Conservation (phyloP, 2,329 filamentous ascomycete genomes). For the Graphiopsis chlorocephala region DNA sequence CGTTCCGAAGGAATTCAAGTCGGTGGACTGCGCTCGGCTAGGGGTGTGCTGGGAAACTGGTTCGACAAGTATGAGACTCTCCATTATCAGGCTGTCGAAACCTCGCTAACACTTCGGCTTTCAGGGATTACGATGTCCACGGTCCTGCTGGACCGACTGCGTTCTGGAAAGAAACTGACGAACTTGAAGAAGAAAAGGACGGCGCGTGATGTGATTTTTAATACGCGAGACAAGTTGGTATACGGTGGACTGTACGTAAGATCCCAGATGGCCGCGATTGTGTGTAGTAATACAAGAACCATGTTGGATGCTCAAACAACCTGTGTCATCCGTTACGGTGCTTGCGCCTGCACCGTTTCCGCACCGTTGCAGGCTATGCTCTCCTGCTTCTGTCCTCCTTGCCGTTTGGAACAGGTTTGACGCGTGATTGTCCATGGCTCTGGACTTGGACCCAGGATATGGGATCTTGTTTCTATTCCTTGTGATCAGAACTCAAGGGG, state of each 20-base stretch:
- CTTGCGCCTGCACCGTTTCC: not conserved
- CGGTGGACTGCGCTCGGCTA: constrained; percentile 62
- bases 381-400: not conserved
- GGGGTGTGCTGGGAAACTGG: constrained; percentile 73
- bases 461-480: not conserved
- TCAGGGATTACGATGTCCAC: constrained; percentile 62
- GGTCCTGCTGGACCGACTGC: constrained; percentile 72
- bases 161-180: constrained; percentile 71
- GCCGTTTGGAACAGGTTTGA: not conserved
- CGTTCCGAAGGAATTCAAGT: constrained; percentile 74
- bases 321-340: not conserved
- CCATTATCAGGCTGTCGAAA: too few relatives aligned
- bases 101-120: not conserved
- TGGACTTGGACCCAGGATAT: not conserved
- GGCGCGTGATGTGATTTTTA: not conserved
- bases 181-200: constrained; percentile 29
- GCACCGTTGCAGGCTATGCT: not conserved
- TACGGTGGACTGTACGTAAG: not conserved
- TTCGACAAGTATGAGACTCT: constrained; percentile 62
- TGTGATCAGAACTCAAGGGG: not conserved
- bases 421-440: not conserved
- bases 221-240: not conserved
- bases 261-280: not conserved
- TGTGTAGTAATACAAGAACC: not conserved
- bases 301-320: not conserved